Base-by-base conservation (phyloP, 148 eudicot species). In the Dysphania ambrosioides region DNA sequence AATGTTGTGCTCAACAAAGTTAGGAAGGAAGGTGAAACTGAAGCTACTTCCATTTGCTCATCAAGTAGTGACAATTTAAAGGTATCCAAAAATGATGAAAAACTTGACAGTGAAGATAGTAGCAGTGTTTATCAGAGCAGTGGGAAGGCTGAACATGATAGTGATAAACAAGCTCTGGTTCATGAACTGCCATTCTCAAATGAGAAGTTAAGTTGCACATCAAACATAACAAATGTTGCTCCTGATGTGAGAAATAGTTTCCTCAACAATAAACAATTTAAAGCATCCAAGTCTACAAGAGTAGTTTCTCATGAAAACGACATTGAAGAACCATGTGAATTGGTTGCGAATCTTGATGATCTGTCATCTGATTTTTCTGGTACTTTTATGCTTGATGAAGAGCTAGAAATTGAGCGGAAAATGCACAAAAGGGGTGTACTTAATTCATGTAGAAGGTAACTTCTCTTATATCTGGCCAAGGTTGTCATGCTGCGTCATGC, bases 321-420 rank as follows among this genome's bases (percentile, higher is more conserved):
- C 30, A 58, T 29, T 34, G 81, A 77, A 13, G 68, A 58, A 49
- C 73, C 62, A 32, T 80, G 89, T 61, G 79, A 73, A 60, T 75
- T 64, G 24, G 61, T 68, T 82, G 77, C 58, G 63, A 77, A 73
- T 74, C n/a, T 76, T 27, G 90, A 85, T 80, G 90, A 83, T 65
- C 73, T 79, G 31, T 76, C 89, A 31, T 72, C 80, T 84, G 93
- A 91, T 80, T 91, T 83, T 81, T 80, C 82, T 42, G 83, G 79
- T 77, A 87, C 96, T 73, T 95, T 95, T 76, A 81, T 90, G 96
- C 90, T 91, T 81, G 98, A 95, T 75, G 98, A 95, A 87, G 98
- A 92, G 88, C 82, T 92, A 15, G 96, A 95, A 75, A 68, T 86
- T 71, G 97, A 88, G 77, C 88, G 72, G 42, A 86, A 77, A 77